phyloP scores from a whole-genome alignment of 345 rosid genomes.

The Trapa incisa region DNA sequence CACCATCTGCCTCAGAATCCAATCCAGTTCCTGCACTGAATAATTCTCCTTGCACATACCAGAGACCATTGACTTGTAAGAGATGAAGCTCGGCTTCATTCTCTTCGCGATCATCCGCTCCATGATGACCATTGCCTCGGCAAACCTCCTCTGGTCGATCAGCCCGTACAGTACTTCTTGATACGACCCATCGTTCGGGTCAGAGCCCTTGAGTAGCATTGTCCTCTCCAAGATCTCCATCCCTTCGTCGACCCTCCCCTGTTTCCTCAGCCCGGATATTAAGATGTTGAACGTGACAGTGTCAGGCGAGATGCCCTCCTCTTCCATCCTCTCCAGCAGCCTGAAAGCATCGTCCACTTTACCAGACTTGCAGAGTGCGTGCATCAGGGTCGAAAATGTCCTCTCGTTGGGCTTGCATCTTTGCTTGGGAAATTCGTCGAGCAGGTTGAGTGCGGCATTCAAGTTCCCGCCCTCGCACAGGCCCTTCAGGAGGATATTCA shows the following conservation, averaged over 20 bases:
- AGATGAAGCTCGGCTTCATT: conserved; percentile 48
- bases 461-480: conserved; percentile 58
- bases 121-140: conserved; percentile 48
- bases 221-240: conserved; percentile 34
- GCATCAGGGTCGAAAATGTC: conserved; percentile 65
- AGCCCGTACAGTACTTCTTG: conserved; percentile 75
- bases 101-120: conserved; percentile 44
- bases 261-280: conserved; percentile 76
- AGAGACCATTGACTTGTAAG: conserved; percentile 49
- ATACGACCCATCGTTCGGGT: conserved; percentile 61
- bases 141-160: conserved; percentile 39
- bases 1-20: conserved; percentile 65
- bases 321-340: conserved; percentile 61
- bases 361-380: conserved; percentile 50
- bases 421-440: conserved; percentile 89
- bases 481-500: conserved; percentile 74
- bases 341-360: conserved; percentile 46
- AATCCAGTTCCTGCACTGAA: conserved; percentile 42
- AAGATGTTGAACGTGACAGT: conserved; percentile 64
- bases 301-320: conserved; percentile 55
- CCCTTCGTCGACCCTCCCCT: conserved; percentile 59
- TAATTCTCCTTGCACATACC: conserved; percentile 42
- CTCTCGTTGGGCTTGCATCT: conserved; percentile 55
- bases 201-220: conserved; percentile 55
- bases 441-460: conserved; percentile 53